A percentile compares a stretch with the other conserved stretches of the same genome.
phyloP scores from a whole-genome alignment of 352 stramenopile genomes.

The Phytopythium oedochilum region DNA sequence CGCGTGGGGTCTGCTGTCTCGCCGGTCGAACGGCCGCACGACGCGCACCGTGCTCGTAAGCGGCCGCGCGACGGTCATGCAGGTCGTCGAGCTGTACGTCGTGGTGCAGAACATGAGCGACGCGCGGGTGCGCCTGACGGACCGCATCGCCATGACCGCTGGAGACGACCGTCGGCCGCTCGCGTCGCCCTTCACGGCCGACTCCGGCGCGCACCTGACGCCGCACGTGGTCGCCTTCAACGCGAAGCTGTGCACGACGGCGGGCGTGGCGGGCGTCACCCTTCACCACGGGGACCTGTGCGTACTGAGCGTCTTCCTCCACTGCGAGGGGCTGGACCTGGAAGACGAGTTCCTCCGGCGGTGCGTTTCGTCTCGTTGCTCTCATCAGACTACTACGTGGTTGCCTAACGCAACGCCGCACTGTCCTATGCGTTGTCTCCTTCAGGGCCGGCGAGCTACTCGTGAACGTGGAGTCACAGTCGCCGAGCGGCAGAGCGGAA shows the following conservation, averaged over 20 bases:
- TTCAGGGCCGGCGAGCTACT: neutral
- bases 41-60: conserved; percentile 44
- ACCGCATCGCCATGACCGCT: conserved; percentile 21
- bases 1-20: conserved; percentile 39
- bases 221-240: conserved; percentile 39
- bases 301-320: conserved; percentile 47
- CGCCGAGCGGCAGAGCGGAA: neutral
- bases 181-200: conserved; percentile 23
- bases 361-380: conserved; percentile 14
- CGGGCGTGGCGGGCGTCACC: conserved; percentile 17
- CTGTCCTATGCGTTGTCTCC: neutral
- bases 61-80: conserved; percentile 36
- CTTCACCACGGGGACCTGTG: conserved; percentile 42
- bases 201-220: conserved; percentile 36
- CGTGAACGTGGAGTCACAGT: neutral
- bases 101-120: conserved; percentile 42
- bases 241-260: conserved; percentile 11
- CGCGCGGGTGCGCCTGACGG: conserved; percentile 22
- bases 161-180: neutral
- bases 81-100: conserved; percentile 55
- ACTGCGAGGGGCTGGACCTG: conserved; percentile 40
- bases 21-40: conserved; percentile 49
- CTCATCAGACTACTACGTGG: too few species aligned
- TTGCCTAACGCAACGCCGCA: too few species aligned
- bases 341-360: conserved; percentile 50